Percentiles rank a stretch among this genome's conserved stretches.
These are phyloP conservation scores for Cyamopsis tetragonoloba DNA, from an alignment of 306 rosid species.

Conservation along the genomic window DNA sequence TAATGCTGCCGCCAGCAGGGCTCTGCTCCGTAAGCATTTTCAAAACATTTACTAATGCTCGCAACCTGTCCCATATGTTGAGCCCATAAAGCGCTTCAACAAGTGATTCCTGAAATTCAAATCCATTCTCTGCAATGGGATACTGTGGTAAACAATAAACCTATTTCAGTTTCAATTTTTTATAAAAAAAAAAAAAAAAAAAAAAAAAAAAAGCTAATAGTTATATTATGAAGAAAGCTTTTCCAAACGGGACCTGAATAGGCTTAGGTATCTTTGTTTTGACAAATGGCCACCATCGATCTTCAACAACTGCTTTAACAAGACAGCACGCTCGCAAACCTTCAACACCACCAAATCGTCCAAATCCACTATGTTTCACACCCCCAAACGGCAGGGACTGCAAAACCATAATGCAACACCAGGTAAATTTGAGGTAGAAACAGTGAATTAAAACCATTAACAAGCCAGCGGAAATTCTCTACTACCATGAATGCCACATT, in stretches of 20 bases:
- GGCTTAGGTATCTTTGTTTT: slow-evolving; percentile 84
- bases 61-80: slow-evolving; percentile 70
- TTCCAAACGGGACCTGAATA: slow-evolving; percentile 58
- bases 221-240: background rate
- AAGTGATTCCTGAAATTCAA: slow-evolving; percentile 77
- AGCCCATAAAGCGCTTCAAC: slow-evolving; percentile 73
- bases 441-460: no score
- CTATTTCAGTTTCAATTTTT: background rate
- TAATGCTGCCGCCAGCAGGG: slow-evolving; percentile 27
- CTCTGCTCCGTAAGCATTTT: slow-evolving; percentile 63
- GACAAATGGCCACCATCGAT: slow-evolving; percentile 85
- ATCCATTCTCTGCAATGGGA: slow-evolving; percentile 73
- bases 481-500: no score
- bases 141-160: slow-evolving; percentile 41
- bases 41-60: slow-evolving; percentile 64
- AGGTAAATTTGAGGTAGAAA: slow-evolving; percentile 14
- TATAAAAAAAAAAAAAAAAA: background rate
- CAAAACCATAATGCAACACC: slow-evolving; percentile 31
- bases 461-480: no score
- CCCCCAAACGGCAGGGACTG: slow-evolving; percentile 96
- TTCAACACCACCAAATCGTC: slow-evolving; percentile 85
- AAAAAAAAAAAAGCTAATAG: background rate
- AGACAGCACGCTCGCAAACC: slow-evolving; percentile 93
- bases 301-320: slow-evolving; percentile 82
- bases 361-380: slow-evolving; percentile 86